These are phyloP conservation scores for Neopestalotiopsis sp. DNA, from an alignment of 2,329 filamentous ascomycete species.

Conservation along the genomic window DNA sequence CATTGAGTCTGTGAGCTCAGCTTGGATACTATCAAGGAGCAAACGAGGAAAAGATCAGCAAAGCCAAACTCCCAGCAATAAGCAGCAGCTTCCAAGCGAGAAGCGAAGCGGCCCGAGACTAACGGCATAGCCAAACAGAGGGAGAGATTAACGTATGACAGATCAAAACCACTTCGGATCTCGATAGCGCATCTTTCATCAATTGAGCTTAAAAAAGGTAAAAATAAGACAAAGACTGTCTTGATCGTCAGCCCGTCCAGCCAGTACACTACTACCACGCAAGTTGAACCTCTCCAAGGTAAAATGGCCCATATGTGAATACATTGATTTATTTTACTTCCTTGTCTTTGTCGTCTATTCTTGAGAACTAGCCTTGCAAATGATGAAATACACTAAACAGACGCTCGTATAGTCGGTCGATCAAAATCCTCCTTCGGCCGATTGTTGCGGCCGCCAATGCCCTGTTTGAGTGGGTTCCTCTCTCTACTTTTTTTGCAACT, in stretches of 20 bases:
- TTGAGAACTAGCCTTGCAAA: background rate
- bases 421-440: background rate
- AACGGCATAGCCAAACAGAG: background rate
- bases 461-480: background rate
- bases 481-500: background rate
- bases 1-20: background rate
- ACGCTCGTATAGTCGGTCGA: background rate
- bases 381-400: background rate
- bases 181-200: background rate
- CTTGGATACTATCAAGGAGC: background rate
- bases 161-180: background rate
- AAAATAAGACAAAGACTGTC: background rate
- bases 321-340: too few species aligned
- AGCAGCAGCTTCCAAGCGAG: background rate
- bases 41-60: background rate
- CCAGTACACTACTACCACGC: too few species aligned
- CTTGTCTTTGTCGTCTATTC: too few species aligned
- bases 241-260: too few species aligned
- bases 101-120: background rate
- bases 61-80: background rate
- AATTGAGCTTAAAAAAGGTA: constrained; percentile 2
- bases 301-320: background rate
- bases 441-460: background rate
- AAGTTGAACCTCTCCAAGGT: too few species aligned
- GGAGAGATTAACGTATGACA: background rate